A percentile compares a stretch with the other conserved stretches of the same genome.
Evolutionary conservation across 1,284 basidiomycete genomes (phyloP).

Genomic region (Anthracocystis setariae): DNA sequence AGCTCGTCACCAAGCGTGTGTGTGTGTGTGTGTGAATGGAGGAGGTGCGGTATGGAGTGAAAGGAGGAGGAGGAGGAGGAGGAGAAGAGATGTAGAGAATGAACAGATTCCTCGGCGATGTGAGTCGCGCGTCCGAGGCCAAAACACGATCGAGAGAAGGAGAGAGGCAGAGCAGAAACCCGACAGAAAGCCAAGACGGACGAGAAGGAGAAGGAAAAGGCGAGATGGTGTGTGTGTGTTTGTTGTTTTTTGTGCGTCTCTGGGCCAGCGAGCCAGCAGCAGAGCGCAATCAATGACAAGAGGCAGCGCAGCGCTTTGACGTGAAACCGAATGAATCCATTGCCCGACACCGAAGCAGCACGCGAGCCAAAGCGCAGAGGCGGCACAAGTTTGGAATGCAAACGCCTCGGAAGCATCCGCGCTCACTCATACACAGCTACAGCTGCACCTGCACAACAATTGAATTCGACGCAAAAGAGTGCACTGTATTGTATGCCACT

Average conservation of each 20-base stretch:
- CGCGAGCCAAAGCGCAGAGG: slow-evolving; percentile 2
- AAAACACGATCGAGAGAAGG: background rate
- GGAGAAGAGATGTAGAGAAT: background rate
- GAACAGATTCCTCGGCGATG: slow-evolving; percentile 25
- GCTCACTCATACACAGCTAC: no score
- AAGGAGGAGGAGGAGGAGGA: background rate
- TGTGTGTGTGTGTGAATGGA: background rate
- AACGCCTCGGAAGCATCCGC: no score
- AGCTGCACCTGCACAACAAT: background rate
- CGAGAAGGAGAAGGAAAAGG: background rate
- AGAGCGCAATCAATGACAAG: background rate
- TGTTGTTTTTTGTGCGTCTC: slow-evolving; percentile 2
- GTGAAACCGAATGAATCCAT: background rate
- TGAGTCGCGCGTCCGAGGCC: slow-evolving; percentile 12
- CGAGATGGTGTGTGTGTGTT: slow-evolving; percentile 5
- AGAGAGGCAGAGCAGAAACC: background rate
- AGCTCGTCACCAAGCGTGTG: slow-evolving; percentile 11
- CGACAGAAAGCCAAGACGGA: background rate
- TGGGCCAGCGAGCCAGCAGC: background rate
- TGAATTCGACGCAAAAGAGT: background rate
- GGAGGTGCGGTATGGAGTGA: background rate
- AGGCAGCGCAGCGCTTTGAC: slow-evolving; percentile 5
- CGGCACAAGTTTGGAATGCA: no score
- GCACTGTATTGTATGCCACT: background rate
- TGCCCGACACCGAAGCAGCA: slow-evolving; percentile 17